Evolutionary conservation across 2,329 filamentous ascomycete species (phyloP), one percentile per base, ranked within the genome.

Genomic region (Beauveria bassiana): DNA sequence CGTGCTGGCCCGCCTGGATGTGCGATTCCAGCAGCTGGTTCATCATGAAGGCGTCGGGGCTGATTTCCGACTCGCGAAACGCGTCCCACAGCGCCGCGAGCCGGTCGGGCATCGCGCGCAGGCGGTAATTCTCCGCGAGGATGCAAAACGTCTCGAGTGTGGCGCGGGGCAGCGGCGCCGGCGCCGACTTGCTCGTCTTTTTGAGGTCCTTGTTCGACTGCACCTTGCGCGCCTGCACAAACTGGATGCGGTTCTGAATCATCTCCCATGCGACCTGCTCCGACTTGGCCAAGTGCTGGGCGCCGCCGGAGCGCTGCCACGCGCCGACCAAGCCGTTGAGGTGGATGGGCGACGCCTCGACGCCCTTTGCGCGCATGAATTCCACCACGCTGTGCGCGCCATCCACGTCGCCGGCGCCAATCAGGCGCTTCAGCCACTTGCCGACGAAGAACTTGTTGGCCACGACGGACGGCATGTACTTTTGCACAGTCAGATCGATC

Each of bases 371-470:
- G 66, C 86, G 85, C 88, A 96, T 93, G 65, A 92, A 80, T 16
- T 88, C 82, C 31, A 95, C 78, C 9, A 96, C 90, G 63, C 85
- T 83, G 58, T 84, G 80, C 3, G 91, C 90, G 2, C 87, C 88
- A 61, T 89, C 83, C 16, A 90, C 75, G 65, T 91, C 83, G 2
- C 86, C 86, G 62, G 86, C 83, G 18, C 87, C 87, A 61, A 96
- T 89, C 9, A 96, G 82, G 55, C 89, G 86, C 73, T 93, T 93
- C 69, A 96, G 81, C 93, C 92, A 96, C 68, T 91, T 93, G 40
- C 88, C 89, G 66, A 92, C 89, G 73, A 96, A 90, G 73, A 91
- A 93, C 65, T 88, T 86, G 72, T 96, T 95, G 55, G 77, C 78
- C 45, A 85, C 73, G 9, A 77, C 73, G 1, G 77, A 75, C 1